phyloP scores from a whole-genome alignment of 2,329 filamentous ascomycete species.

The Apiospora marii region DNA sequence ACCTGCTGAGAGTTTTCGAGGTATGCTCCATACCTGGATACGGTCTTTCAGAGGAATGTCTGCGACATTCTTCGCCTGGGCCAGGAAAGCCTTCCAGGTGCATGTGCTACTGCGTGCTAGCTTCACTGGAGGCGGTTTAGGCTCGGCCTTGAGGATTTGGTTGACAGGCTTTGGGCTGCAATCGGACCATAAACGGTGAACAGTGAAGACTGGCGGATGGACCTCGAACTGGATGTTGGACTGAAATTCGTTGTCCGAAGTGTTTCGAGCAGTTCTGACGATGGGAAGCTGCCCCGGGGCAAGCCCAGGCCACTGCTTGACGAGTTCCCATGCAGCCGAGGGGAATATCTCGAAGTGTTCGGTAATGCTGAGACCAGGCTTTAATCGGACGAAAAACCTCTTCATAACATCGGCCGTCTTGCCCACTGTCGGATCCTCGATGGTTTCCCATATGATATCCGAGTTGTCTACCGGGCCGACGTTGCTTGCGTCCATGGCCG shows the following conservation, averaged over 20 bases:
- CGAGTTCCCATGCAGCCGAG: slow-evolving; percentile 79
- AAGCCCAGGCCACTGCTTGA: slow-evolving; percentile 84
- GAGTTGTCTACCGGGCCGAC: slow-evolving; percentile 89
- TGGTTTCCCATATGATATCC: slow-evolving; percentile 73
- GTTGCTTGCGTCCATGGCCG: slow-evolving; percentile 55
- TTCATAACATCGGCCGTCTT: slow-evolving; percentile 41
- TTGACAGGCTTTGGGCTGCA: slow-evolving; percentile 63
- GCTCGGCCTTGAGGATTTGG: slow-evolving; percentile 64
- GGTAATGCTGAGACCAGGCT: slow-evolving; percentile 66
- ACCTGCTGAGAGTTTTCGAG: slow-evolving; percentile 51
- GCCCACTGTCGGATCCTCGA: slow-evolving; percentile 53
- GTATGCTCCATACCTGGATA: slow-evolving; percentile 78
- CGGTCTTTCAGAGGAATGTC: slow-evolving; percentile 75
- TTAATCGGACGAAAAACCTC: slow-evolving; percentile 75
- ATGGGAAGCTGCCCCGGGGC: slow-evolving; percentile 75
- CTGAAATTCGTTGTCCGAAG: slow-evolving; percentile 62
- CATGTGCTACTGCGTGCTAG: slow-evolving; percentile 76
- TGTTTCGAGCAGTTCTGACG: slow-evolving; percentile 79
- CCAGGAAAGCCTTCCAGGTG: slow-evolving; percentile 78
- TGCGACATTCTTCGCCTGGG: slow-evolving; percentile 72
- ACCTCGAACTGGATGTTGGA: slow-evolving; percentile 81
- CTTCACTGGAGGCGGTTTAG: slow-evolving; percentile 66
- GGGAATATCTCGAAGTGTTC: slow-evolving; percentile 82
- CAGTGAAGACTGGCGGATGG: slow-evolving; percentile 82
- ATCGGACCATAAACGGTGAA: slow-evolving; percentile 78